Evolutionary conservation across 2,329 filamentous ascomycete genomes (phyloP).

Genomic region (Colletotrichum cuscutae): DNA sequence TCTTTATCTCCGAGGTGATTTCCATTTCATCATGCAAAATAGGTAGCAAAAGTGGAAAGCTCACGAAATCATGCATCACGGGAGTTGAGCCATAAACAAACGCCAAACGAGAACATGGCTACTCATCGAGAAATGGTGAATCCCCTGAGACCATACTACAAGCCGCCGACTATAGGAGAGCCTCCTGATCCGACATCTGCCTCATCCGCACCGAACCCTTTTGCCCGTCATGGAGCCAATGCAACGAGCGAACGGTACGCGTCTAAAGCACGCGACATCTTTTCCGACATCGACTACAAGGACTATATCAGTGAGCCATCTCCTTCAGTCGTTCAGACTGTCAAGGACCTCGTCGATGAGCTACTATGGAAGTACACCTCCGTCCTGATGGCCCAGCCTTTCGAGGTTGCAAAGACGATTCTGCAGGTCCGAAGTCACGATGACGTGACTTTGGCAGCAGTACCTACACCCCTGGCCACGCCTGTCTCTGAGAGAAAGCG

Average conservation of each 20-base stretch:
- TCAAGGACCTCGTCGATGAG: constrained; percentile 83
- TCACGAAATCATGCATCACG: constrained; percentile 30
- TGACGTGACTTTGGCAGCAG: constrained; percentile 40
- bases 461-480: constrained; percentile 41
- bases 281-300: constrained; percentile 91
- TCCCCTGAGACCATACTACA: constrained; percentile 77
- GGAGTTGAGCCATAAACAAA: constrained; percentile 26
- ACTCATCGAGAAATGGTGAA: constrained; percentile 62
- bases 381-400: constrained; percentile 90
- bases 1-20: constrained; percentile 42
- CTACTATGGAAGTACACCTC: constrained; percentile 92
- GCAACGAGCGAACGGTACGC: constrained; percentile 56
- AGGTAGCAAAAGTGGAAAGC: constrained; percentile 25
- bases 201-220: constrained; percentile 55
- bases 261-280: constrained; percentile 81
- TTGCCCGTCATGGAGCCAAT: constrained; percentile 52
- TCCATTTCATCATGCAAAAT: constrained; percentile 42
- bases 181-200: constrained; percentile 47
- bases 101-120: constrained; percentile 50
- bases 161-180: constrained; percentile 67
- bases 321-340: constrained; percentile 78
- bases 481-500: constrained; percentile 42
- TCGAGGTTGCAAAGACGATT: constrained; percentile 95
- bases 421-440: constrained; percentile 78
- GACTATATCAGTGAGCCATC: constrained; percentile 84